Base-by-base conservation (phyloP, 345 rosid species). In the Geranium rotundifolium region DNA sequence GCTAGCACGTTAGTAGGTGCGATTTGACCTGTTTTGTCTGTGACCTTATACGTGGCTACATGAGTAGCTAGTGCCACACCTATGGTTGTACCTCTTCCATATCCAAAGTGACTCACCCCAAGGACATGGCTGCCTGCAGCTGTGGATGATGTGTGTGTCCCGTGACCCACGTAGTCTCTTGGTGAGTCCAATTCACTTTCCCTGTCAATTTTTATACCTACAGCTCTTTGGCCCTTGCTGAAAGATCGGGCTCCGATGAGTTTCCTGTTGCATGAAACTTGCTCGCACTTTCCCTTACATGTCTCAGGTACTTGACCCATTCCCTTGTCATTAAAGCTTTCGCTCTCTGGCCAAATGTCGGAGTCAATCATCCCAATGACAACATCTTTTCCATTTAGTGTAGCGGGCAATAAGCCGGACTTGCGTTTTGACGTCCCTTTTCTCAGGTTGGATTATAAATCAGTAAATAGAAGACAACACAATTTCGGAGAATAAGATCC, bases 1-100 rank as follows among this genome's bases (percentile, higher is more conserved):
- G 87, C 89, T 7, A 88, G 78, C 15, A 85, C 83, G 56, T 88
- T 85, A 3, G 66, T 78, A 18, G 86, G 65, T 27, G 77, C 75
- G 0, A 54, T 60, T 12, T 71, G 17, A 0, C 4, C 64, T 37
- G 62, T 72, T 63, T 77, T 76, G 19, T 27, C 27, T 13, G 65
- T 67, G 17, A 69, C 79, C 62, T 73, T 76, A 63, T 78, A 76
- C 58, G 64, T 66, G 6, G 81, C 81, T 4, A 78, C 61, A 17
- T 72, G 73, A 34, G 85, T 82, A 4, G 68, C 34, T 19, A 79
- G 82, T 18, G 85, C 85, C 18, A 78, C 50, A 4, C 81, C 81
- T 17, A 23, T 66, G 4, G 82, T 77, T 17, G 61, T 67, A 9
- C 85, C 83, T 0, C 41, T 17, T 0, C 79, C 82, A 20, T 60